A percentile compares a stretch with the other conserved stretches of the same genome.
Evolutionary conservation across 2,329 filamentous ascomycete genomes (phyloP).

Genomic region (Fusarium chuoi): DNA sequence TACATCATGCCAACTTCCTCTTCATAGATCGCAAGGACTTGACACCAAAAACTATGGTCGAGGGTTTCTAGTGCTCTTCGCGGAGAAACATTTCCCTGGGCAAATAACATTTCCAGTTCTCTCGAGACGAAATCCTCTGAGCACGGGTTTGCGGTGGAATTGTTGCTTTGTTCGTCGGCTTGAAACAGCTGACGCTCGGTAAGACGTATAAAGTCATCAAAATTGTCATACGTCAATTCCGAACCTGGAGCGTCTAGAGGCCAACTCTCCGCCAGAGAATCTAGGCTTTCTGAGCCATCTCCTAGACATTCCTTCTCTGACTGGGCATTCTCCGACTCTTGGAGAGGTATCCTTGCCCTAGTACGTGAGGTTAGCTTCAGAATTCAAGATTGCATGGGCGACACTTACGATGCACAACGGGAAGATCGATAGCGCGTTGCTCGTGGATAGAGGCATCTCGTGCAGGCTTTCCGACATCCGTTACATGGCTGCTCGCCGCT

Average conservation of each 20-base stretch:
- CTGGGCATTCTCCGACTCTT: neutral
- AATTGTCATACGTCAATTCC: neutral
- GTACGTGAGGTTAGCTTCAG: neutral
- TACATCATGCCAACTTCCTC: neutral
- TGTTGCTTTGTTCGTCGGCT: neutral
- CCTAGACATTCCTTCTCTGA: neutral
- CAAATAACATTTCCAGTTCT: neutral
- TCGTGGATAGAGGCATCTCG: neutral
- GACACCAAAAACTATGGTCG: neutral
- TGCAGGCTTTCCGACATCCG: neutral
- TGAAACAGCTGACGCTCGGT: neutral
- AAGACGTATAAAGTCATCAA: neutral
- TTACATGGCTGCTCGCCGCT: neutral
- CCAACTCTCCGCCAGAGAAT: neutral
- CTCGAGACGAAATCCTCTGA: neutral
- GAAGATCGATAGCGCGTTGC: neutral
- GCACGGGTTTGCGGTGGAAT: no score
- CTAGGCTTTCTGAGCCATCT: neutral
- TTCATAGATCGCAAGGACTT: neutral
- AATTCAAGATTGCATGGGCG: fast-evolving
- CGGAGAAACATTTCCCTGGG: neutral
- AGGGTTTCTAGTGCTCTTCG: neutral
- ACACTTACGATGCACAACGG: neutral
- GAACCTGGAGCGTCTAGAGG: fast-evolving
- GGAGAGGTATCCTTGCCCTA: neutral